Conservation (phyloP, 2,329 filamentous ascomycete genomes). For the Lasiodiplodia hormozganensis region DNA sequence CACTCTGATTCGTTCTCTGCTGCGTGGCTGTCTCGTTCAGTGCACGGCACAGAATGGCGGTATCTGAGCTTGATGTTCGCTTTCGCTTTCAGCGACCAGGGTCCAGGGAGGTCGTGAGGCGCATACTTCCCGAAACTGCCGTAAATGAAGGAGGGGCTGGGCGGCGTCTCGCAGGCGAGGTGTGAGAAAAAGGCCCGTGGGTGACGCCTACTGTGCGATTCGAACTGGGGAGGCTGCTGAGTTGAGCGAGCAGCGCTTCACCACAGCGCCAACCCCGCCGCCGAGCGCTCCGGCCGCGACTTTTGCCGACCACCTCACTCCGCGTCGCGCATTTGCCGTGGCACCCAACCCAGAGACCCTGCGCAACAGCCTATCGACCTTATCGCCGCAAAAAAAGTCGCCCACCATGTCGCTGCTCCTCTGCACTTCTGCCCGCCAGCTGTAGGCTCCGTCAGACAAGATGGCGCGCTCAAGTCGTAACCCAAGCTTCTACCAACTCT, state of each 20-base stretch:
- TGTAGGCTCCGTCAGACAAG: constrained; percentile 22
- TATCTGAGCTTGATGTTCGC: neutral
- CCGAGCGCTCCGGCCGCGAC: neutral
- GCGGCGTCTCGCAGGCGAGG: neutral
- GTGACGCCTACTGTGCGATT: constrained; percentile 9
- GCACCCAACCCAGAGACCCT: constrained; percentile 16
- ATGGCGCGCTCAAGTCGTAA: constrained; percentile 4
- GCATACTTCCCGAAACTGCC: neutral
- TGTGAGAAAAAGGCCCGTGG: neutral
- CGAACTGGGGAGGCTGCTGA: constrained; percentile 10
- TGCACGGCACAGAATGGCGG: no score
- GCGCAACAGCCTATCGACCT: constrained; percentile 20
- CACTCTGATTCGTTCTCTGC: neutral
- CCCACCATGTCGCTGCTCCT: constrained; percentile 11
- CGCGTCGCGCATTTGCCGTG: constrained; percentile 6
- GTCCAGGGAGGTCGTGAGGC: no score
- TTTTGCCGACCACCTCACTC: constrained; percentile 4
- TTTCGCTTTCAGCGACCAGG: neutral
- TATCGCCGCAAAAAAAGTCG: constrained; percentile 23
- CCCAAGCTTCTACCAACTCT: neutral
- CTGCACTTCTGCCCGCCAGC: neutral
- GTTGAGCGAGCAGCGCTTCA: constrained; percentile 9
- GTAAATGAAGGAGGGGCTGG: neutral
- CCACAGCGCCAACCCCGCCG: constrained; percentile 20
- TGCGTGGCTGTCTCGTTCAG: neutral